These are phyloP conservation scores for Komagataella mondaviorum DNA, from an alignment of 805 yeast genomes.

Conservation along the genomic window DNA sequence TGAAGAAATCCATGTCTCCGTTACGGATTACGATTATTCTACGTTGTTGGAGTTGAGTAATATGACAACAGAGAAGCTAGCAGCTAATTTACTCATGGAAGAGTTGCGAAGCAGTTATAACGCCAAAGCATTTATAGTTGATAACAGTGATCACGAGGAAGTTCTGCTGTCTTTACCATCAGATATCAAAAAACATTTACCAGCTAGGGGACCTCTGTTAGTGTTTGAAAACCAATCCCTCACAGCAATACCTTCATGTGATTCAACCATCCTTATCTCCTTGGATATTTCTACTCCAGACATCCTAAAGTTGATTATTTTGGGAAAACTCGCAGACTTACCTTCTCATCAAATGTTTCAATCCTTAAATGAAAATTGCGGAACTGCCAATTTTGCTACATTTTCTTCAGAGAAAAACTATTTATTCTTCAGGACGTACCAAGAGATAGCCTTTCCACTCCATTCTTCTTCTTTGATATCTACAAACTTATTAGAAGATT, in stretches of 20 bases:
- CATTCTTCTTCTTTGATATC: background rate
- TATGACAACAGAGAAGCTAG: slow-evolving; percentile 30
- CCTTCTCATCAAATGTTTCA: background rate
- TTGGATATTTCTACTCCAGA: background rate
- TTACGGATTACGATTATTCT: slow-evolving; percentile 12
- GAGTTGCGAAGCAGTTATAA: slow-evolving; percentile 18
- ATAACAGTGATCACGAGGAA: background rate
- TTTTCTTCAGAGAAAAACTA: background rate
- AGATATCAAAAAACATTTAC: background rate
- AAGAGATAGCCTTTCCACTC: background rate
- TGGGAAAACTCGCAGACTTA: background rate
- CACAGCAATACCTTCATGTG: slow-evolving; percentile 1
- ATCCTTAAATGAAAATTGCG: background rate
- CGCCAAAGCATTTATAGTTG: background rate
- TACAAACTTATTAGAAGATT: background rate
- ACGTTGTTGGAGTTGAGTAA: slow-evolving; percentile 26
- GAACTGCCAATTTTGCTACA: background rate
- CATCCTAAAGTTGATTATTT: background rate
- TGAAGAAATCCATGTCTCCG: slow-evolving; percentile 12
- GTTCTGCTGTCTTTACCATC: background rate
- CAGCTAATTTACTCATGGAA: slow-evolving; percentile 38
- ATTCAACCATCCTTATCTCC: background rate
- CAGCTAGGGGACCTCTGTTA: background rate
- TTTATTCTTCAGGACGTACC: background rate
- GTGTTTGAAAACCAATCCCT: background rate